These are phyloP conservation scores for Beta lomatogona DNA, from an alignment of 179 eudicot species.

Conservation along the genomic window DNA sequence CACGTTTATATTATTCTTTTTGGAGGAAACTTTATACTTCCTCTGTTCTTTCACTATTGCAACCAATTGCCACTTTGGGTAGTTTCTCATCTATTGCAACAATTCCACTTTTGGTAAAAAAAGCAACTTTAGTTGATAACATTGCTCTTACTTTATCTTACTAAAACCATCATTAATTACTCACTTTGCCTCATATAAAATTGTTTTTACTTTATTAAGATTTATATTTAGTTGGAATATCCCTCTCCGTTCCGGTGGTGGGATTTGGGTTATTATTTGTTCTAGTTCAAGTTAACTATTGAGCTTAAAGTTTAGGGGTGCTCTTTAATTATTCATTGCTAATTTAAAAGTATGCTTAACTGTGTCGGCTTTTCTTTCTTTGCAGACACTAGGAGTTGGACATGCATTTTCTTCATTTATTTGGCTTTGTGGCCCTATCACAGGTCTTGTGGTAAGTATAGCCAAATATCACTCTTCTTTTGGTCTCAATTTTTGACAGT, in stretches of 20 bases:
- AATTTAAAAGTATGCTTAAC: slow-evolving; percentile 12
- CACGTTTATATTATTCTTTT: too few species aligned
- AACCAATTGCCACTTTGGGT: too few species aligned
- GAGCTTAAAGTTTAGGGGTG: background rate
- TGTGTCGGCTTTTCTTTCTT: slow-evolving; percentile 21
- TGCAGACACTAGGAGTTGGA: slow-evolving; percentile 89
- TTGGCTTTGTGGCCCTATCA: slow-evolving; percentile 99
- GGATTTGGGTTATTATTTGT: background rate
- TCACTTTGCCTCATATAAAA: too few species aligned
- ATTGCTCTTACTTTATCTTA: too few species aligned
- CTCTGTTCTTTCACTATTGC: too few species aligned
- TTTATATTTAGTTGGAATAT: background rate
- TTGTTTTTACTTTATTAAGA: too few species aligned
- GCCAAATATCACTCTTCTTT: background rate
- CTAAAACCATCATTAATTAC: too few species aligned
- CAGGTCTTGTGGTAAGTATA: slow-evolving; percentile 96
- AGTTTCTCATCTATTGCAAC: too few species aligned
- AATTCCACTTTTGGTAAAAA: too few species aligned
- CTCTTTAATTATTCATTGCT: background rate
- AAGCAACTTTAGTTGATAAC: too few species aligned
- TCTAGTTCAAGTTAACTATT: background rate
- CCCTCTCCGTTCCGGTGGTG: background rate
- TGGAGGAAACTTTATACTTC: too few species aligned
- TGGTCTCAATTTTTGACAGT: too few species aligned
- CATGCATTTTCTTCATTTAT: slow-evolving; percentile 95